A percentile compares a stretch with the other conserved stretches of the same genome.
Conservation (phyloP, 2,329 filamentous ascomycete species). For the Arthrinium puccinioides region DNA sequence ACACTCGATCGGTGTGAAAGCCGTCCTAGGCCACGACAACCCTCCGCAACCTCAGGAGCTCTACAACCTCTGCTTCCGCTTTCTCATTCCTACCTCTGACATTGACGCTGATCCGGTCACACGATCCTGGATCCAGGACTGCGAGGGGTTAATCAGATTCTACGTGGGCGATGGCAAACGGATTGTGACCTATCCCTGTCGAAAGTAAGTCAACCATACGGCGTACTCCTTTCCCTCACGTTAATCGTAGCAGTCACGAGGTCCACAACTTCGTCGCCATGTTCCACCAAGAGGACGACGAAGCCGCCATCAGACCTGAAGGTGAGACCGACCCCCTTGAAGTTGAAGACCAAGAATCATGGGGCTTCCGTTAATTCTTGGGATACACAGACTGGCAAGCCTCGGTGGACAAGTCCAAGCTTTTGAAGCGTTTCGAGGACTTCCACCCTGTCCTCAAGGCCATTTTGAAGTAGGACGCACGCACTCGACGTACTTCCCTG, state of each 20-base stretch:
- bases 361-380: no score
- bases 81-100: slow-evolving; percentile 24
- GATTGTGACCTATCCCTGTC: slow-evolving; percentile 16
- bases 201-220: slow-evolving; percentile 12
- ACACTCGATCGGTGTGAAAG: slow-evolving; percentile 16
- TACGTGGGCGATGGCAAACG: slow-evolving; percentile 12
- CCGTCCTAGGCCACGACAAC: slow-evolving; percentile 18
- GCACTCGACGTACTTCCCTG: not conserved
- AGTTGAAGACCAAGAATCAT: no score
- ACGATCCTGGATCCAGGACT: slow-evolving; percentile 17
- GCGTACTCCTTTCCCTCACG: no score
- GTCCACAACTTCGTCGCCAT: slow-evolving; percentile 12
- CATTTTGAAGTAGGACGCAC: slow-evolving; percentile 1
- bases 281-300: slow-evolving; percentile 12
- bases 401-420: slow-evolving; percentile 7
- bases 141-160: slow-evolving; percentile 16
- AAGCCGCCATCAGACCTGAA: slow-evolving; percentile 5
- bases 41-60: slow-evolving; percentile 9
- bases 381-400: slow-evolving; percentile 10
- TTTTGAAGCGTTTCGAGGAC: slow-evolving; percentile 4
- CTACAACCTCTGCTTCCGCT: slow-evolving; percentile 23
- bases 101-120: slow-evolving; percentile 21
- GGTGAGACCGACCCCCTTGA: no score
- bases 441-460: slow-evolving; percentile 7
- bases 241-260: slow-evolving; percentile 4